Percentiles rank a stretch among this genome's conserved stretches.
Evolutionary conservation across 2,329 filamentous ascomycete species (phyloP).

Genomic region (Sclerotinia sclerotiorum): DNA sequence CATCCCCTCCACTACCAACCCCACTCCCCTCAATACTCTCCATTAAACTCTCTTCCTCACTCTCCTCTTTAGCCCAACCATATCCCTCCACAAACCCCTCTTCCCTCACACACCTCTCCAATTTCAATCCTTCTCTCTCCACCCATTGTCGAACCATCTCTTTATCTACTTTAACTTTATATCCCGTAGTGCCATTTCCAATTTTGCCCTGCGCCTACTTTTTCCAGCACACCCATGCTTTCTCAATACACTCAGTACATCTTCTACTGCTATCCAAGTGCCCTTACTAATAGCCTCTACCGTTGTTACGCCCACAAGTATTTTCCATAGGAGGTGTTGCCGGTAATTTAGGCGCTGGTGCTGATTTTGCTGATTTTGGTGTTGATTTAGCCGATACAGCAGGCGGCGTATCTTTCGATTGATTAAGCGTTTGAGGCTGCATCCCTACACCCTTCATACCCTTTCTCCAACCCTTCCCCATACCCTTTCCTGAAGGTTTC

Average conservation of each 20-base stretch:
- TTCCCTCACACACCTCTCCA: slow-evolving; percentile 68
- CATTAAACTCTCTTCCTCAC: neutral
- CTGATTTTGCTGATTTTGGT: neutral
- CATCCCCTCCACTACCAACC: neutral
- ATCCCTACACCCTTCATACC: slow-evolving; percentile 22
- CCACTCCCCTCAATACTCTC: slow-evolving; percentile 10
- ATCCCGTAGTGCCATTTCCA: slow-evolving; percentile 44
- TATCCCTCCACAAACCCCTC: slow-evolving; percentile 73
- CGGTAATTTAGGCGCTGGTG: neutral
- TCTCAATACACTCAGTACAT: slow-evolving; percentile 74
- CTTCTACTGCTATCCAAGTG: slow-evolving; percentile 83
- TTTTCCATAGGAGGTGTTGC: neutral
- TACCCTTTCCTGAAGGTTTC: slow-evolving; percentile 17
- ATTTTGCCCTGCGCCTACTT: slow-evolving; percentile 47
- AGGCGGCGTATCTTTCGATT: neutral
- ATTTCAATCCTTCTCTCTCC: slow-evolving; percentile 68
- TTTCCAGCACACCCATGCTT: slow-evolving; percentile 74
- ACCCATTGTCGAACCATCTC: slow-evolving; percentile 60
- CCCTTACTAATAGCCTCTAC: slow-evolving; percentile 70
- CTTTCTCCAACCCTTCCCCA: slow-evolving; percentile 23
- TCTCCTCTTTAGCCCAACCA: slow-evolving; percentile 45
- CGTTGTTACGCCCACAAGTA: neutral
- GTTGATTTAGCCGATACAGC: neutral
- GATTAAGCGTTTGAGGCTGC: slow-evolving; percentile 11
- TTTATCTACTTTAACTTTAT: slow-evolving; percentile 54